phyloP scores from a whole-genome alignment of 768 basidiomycete genomes.

The Kwoniella mangroviensis region DNA sequence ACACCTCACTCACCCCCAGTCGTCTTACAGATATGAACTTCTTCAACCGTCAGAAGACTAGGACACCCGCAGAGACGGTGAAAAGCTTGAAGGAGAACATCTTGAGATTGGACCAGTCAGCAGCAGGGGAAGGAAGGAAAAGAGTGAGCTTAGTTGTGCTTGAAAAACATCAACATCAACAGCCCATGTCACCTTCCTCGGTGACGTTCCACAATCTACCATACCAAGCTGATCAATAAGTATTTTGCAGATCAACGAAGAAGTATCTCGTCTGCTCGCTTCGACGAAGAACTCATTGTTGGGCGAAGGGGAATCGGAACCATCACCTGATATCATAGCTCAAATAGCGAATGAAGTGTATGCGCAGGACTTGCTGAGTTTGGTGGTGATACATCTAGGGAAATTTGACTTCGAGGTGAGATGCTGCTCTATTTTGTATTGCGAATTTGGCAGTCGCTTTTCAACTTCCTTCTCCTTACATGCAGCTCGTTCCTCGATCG shows the following conservation, averaged over 20 bases:
- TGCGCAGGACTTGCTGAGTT: slow-evolving; percentile 80
- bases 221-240: too few species aligned
- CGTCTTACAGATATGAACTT: slow-evolving; percentile 43
- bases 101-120: slow-evolving; percentile 37
- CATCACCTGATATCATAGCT: slow-evolving; percentile 84
- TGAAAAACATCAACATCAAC: too few species aligned
- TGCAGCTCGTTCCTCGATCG: background rate
- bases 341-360: slow-evolving; percentile 97
- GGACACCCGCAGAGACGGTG: slow-evolving; percentile 45
- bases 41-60: slow-evolving; percentile 46
- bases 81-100: slow-evolving; percentile 42
- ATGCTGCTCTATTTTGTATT: slow-evolving; percentile 28
- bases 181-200: too few species aligned
- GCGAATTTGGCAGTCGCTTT: background rate
- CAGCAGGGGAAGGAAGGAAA: slow-evolving; percentile 37
- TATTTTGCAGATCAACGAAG: slow-evolving; percentile 34
- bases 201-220: too few species aligned
- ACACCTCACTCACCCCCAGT: background rate
- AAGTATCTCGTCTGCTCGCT: slow-evolving; percentile 38
- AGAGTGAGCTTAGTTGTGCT: slow-evolving; percentile 22
- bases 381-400: slow-evolving; percentile 78
- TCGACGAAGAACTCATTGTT: slow-evolving; percentile 32
- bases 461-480: background rate
- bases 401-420: slow-evolving; percentile 89
- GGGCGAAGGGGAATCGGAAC: slow-evolving; percentile 42